Evolutionary conservation across 805 yeast species (phyloP), one percentile per base, ranked within the genome.

Genomic region (Candida lessepsii): DNA sequence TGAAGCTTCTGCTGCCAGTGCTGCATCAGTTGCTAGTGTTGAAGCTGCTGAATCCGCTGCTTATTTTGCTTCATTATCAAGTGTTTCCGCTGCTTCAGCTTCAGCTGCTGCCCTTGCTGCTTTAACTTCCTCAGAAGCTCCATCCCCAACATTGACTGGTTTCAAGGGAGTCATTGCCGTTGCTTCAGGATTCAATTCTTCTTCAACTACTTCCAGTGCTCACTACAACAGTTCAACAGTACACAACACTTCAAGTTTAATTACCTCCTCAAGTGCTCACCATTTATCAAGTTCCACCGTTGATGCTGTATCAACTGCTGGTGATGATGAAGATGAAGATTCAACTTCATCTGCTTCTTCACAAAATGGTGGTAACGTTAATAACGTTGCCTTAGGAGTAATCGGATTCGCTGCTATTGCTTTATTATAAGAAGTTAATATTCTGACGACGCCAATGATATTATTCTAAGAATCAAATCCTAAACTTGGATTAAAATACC

Each of bases 371-470:
- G 46, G 44, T 35, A 45, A 44, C 18, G 35, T 40, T 4, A 36
- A 30, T 24, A 40, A 41, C n/a, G 49, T 51, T 34, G 52, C 56
- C 19, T 42, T 49, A 28, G 60, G 60, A 28, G 34, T 51, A 17
- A 31, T 54, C 39, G 66, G 59, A 25, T 46, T 56, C 9, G 53
- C 56, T 29, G 67, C 61, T 29, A 56, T 62, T 28, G 58, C 56
- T 40, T 45, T 53, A 49, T 41, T 51, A 30, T 47, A 42, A 43
- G 33, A 25, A 26, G 26, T 23, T 9, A 23, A 23, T 23, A 11
- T 23, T 11, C 26, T 11, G 9, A 11, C 26, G n/a, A n/a, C n/a
- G n/a, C n/a, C n/a, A 28, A 28, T 11, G 31, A 28, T 28, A 20
- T 16, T 28, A 20, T 11, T 28, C 15, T 8, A 24, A 24, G n/a